Conservation (phyloP, 306 rosid genomes). For the Hippophae rhamnoides region DNA sequence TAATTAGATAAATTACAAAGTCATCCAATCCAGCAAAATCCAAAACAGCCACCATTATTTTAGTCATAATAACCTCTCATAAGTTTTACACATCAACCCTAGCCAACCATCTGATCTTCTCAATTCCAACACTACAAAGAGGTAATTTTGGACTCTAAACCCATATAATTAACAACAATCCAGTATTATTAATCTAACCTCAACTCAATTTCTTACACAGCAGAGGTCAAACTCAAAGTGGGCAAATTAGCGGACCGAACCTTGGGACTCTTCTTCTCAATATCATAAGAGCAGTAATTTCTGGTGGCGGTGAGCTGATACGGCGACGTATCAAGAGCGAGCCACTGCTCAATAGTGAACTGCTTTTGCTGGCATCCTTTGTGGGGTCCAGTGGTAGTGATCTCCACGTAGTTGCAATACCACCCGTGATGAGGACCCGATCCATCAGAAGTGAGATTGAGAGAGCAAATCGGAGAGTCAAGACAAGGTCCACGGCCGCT, state of each 20-base stretch:
- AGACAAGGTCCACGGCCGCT: constrained; percentile 69
- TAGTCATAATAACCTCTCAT: too few relatives aligned
- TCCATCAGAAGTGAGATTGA: constrained; percentile 77
- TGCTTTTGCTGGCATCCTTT: constrained; percentile 25
- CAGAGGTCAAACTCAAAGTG: not conserved
- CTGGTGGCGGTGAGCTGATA: constrained; percentile 44
- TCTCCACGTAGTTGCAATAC: constrained; percentile 81
- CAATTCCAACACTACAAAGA: too few relatives aligned
- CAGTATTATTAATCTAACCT: too few relatives aligned
- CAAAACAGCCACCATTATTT: too few relatives aligned
- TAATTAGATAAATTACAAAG: not conserved
- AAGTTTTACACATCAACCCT: too few relatives aligned
- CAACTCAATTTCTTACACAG: not conserved
- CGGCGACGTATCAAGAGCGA: constrained; percentile 59
- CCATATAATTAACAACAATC: not conserved
- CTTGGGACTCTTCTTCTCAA: not conserved
- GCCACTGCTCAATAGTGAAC: constrained; percentile 76
- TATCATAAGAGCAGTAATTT: constrained; percentile 25
- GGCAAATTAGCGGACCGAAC: not conserved
- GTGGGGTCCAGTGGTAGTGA: constrained; percentile 60
- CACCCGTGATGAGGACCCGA: constrained; percentile 70
- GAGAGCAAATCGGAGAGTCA: constrained; percentile 47
- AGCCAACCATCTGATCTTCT: too few relatives aligned
- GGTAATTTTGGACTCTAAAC: not conserved
- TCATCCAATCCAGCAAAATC: not conserved